Evolutionary conservation across 768 basidiomycete species (phyloP).

Genomic region (Leccinum longicurvipes): DNA sequence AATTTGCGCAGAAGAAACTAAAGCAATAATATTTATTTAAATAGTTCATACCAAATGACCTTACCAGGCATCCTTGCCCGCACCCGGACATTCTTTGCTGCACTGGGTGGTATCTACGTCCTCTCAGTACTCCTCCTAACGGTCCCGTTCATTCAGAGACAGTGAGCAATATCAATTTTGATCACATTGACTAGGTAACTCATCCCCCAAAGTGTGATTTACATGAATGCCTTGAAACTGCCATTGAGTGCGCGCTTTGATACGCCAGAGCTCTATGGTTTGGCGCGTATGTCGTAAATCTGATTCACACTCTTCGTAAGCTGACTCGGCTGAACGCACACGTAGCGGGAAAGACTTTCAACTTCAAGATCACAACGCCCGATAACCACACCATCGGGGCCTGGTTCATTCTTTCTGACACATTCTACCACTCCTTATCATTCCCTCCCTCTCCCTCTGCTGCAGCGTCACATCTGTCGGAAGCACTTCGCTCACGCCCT

Average conservation of each 20-base stretch:
- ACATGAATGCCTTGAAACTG: constrained; percentile 61
- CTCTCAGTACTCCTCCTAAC: constrained; percentile 49
- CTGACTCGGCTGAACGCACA: neutral
- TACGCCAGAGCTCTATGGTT: constrained; percentile 71
- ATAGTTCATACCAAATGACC: neutral
- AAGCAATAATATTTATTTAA: neutral
- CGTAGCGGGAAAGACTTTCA: constrained; percentile 73
- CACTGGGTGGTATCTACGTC: constrained; percentile 53
- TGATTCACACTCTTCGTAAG: neutral
- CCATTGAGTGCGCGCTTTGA: constrained; percentile 65
- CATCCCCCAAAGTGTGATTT: constrained; percentile 44
- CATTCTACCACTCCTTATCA: constrained; percentile 52
- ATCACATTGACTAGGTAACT: constrained; percentile 18
- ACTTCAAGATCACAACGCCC: constrained; percentile 63
- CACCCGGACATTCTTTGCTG: constrained; percentile 33
- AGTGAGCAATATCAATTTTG: constrained; percentile 43
- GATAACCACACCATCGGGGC: constrained; percentile 83
- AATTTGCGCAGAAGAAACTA: neutral
- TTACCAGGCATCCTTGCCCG: constrained; percentile 20
- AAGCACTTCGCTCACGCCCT: constrained; percentile 56
- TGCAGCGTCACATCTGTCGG: constrained; percentile 41
- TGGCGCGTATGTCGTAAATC: constrained; percentile 59
- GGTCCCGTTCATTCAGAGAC: constrained; percentile 64
- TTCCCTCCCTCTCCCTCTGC: constrained; percentile 35
- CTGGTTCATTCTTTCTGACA: constrained; percentile 78